Conservation (phyloP, 306 rosid genomes). For the Gillenia trifoliata region DNA sequence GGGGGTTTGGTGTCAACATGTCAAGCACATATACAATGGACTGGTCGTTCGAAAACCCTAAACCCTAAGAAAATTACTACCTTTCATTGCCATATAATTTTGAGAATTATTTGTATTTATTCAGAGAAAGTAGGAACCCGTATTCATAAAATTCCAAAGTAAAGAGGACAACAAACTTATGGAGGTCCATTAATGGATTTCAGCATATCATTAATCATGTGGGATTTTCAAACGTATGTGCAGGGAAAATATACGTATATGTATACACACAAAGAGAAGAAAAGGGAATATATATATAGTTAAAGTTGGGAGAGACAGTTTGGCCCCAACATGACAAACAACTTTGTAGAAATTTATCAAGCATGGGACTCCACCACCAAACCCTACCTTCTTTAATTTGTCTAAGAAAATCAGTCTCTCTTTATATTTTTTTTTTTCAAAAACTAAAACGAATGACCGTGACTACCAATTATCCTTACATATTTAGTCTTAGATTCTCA, state of each 20-base stretch:
- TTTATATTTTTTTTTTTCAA: background rate
- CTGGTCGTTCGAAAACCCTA: background rate
- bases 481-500: background rate
- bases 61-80: background rate
- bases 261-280: no score
- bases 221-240: background rate
- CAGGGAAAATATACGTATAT: background rate
- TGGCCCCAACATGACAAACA: conserved; percentile 40
- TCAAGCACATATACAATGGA: background rate
- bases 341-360: conserved; percentile 34
- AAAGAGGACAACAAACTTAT: conserved; percentile 16
- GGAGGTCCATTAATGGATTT: conserved; percentile 2
- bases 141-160: conserved; percentile 11
- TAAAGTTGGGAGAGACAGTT: conserved; percentile 12
- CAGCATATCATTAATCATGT: background rate
- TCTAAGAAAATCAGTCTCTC: conserved; percentile 9
- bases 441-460: no score
- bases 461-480: background rate
- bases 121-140: background rate
- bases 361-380: conserved; percentile 18
- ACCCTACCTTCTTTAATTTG: conserved; percentile 13
- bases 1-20: background rate
- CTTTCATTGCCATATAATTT: conserved; percentile 27
- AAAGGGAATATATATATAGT: background rate
- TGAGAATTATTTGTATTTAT: conserved; percentile 13